phyloP scores from a whole-genome alignment of 805 yeast species.

The Nakazawaea siamensis region DNA sequence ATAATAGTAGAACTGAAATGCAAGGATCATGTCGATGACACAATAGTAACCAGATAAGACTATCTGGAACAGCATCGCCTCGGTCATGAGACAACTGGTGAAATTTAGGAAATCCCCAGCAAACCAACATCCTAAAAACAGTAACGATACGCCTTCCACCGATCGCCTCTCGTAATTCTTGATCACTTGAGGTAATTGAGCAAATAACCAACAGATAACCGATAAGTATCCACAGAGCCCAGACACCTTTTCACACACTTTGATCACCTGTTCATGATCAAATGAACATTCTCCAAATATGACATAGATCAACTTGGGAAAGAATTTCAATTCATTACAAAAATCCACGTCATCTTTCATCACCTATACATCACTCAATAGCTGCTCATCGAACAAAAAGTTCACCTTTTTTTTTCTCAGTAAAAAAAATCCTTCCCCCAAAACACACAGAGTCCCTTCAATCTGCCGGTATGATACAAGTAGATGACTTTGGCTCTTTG shows the following conservation, averaged over 20 bases:
- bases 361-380: neutral
- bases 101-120: slow-evolving; percentile 54
- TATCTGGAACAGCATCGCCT: slow-evolving; percentile 39
- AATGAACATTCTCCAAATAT: slow-evolving; percentile 19
- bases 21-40: slow-evolving; percentile 35
- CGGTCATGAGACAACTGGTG: slow-evolving; percentile 36
- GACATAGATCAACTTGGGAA: slow-evolving; percentile 16
- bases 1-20: slow-evolving; percentile 41
- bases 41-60: slow-evolving; percentile 40
- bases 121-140: slow-evolving; percentile 56
- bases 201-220: slow-evolving; percentile 58
- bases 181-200: slow-evolving; percentile 65
- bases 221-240: slow-evolving; percentile 28
- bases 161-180: slow-evolving; percentile 50
- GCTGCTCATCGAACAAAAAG: neutral
- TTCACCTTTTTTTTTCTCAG: slow-evolving; percentile 1
- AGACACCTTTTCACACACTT: slow-evolving; percentile 18
- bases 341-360: slow-evolving; percentile 5
- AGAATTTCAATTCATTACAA: slow-evolving; percentile 16
- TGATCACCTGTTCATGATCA: slow-evolving; percentile 13
- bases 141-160: slow-evolving; percentile 59
- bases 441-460: slow-evolving; percentile 49
- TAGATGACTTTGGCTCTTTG: slow-evolving; percentile 36
- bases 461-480: slow-evolving; percentile 29
- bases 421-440: slow-evolving; percentile 45